Evolutionary conservation across 2,329 filamentous ascomycete genomes (phyloP).

Genomic region (Scleromitrula shiraiana): DNA sequence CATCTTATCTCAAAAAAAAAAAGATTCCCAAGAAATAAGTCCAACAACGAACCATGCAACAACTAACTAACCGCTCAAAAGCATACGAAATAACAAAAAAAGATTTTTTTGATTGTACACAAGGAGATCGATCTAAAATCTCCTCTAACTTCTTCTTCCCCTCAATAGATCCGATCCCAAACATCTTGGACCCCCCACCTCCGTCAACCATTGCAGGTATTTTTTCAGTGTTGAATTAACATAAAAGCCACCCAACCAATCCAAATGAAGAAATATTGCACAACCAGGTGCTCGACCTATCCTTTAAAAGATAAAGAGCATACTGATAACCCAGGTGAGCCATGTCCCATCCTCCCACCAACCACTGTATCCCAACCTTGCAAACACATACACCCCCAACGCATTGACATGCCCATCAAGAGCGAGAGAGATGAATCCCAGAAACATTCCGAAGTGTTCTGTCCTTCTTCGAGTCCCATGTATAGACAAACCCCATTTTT

Average conservation of each 20-base stretch:
- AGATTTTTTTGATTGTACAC: conserved; percentile 10
- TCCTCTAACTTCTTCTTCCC: background rate
- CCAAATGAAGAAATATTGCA: background rate
- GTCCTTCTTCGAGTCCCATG: background rate
- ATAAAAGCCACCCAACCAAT: background rate
- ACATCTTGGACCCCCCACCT: background rate
- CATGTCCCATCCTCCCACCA: background rate
- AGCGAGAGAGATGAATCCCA: background rate
- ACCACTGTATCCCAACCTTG: background rate
- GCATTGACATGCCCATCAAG: background rate
- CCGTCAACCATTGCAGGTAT: background rate
- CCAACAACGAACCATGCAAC: background rate
- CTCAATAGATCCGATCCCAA: background rate
- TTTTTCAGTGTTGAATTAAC: background rate
- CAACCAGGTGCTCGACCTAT: conserved; percentile 3
- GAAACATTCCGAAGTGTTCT: background rate
- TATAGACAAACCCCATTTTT: conserved; percentile 6
- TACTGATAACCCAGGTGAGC: background rate
- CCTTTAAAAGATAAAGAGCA: conserved; percentile 2
- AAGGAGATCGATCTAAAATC: background rate
- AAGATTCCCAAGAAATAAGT: background rate
- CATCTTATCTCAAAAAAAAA: background rate
- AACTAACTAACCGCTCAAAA: background rate
- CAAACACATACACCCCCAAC: background rate
- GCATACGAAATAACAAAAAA: background rate